A percentile compares a stretch with the other conserved stretches of the same genome.
phyloP scores from a whole-genome alignment of 140 eudicot genomes.

The Ambrosia hybrid region DNA sequence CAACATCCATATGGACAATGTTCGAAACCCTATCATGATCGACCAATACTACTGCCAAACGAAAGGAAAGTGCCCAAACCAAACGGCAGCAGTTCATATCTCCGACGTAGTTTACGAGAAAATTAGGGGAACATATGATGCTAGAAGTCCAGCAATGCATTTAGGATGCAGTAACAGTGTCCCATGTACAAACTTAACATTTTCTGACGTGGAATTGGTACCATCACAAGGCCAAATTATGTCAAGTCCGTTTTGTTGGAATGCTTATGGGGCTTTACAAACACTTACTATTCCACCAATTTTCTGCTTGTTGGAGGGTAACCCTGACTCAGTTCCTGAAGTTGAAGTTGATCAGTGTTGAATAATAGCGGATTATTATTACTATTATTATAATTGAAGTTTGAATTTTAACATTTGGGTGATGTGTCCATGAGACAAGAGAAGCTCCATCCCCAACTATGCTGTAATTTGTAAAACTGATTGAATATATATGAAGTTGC shows the following conservation, averaged over 20 bases:
- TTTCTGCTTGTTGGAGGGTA: constrained; percentile 72
- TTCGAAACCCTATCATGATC: constrained; percentile 83
- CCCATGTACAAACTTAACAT: constrained; percentile 77
- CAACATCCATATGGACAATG: constrained; percentile 85
- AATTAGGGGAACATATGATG: constrained; percentile 78
- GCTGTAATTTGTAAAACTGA: constrained; percentile 15
- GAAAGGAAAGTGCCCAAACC: constrained; percentile 55
- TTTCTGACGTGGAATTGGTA: constrained; percentile 54
- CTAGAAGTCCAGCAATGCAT: constrained; percentile 74
- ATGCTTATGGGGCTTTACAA: constrained; percentile 67
- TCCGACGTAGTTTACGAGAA: constrained; percentile 43
- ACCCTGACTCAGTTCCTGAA: constrained; percentile 39
- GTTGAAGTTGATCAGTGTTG: constrained; percentile 42
- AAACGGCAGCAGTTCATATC: constrained; percentile 72
- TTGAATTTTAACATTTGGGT: constrained; percentile 17
- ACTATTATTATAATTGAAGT: neutral
- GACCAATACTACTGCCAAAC: constrained; percentile 86
- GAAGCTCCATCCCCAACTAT: constrained; percentile 22
- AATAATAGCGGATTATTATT: no score
- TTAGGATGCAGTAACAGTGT: constrained; percentile 73
- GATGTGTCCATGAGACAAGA: constrained; percentile 16
- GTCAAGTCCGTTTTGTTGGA: constrained; percentile 73
- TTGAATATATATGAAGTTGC: neutral
- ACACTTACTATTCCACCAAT: constrained; percentile 64
- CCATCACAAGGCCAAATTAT: constrained; percentile 61